Percentiles rank a stretch among this genome's conserved stretches.
These are phyloP conservation scores for Metschnikowia noctiluminum DNA, from an alignment of 805 yeast genomes.

Conservation along the genomic window DNA sequence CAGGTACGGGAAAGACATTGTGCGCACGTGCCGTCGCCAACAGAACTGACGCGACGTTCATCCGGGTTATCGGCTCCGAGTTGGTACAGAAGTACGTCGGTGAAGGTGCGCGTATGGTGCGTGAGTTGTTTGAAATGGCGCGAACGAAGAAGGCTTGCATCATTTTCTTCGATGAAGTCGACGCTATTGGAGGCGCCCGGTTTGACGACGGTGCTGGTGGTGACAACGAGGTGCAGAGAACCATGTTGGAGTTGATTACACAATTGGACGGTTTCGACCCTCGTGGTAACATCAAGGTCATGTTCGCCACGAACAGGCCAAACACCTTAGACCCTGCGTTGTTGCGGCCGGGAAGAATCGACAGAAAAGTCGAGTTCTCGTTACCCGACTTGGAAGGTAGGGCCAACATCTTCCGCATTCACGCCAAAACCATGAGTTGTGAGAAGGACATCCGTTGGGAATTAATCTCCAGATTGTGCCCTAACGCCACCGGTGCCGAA, in stretches of 20 bases:
- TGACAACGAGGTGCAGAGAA: slow-evolving; percentile 97
- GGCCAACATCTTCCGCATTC: slow-evolving; percentile 95
- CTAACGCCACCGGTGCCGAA: slow-evolving; percentile 98
- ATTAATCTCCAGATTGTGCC: slow-evolving; percentile 93
- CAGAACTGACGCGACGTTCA: slow-evolving; percentile 98
- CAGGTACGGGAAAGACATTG: slow-evolving; percentile 97
- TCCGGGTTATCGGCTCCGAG: slow-evolving; percentile 97
- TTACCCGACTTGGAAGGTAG: slow-evolving; percentile 97
- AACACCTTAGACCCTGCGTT: slow-evolving; percentile 97
- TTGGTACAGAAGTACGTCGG: slow-evolving; percentile 98
- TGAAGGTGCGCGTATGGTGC: slow-evolving; percentile 99
- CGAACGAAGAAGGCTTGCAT: slow-evolving; percentile 97
- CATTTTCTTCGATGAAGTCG: slow-evolving; percentile 96
- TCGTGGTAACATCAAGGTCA: slow-evolving; percentile 96
- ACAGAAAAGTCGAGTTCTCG: slow-evolving; percentile 95
- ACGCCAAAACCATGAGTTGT: slow-evolving; percentile 95
- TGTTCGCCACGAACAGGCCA: slow-evolving; percentile 99
- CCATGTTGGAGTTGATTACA: slow-evolving; percentile 96
- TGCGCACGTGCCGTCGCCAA: slow-evolving; percentile 99
- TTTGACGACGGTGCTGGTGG: slow-evolving; percentile 99
- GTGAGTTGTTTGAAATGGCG: slow-evolving; percentile 98
- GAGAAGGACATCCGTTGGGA: slow-evolving; percentile 99
- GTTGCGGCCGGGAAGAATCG: slow-evolving; percentile 97
- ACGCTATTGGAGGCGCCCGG: slow-evolving; percentile 99
- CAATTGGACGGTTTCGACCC: slow-evolving; percentile 99